These are phyloP conservation scores for Chamaecyparis obtusa DNA, from an alignment of 75 land plant species.

Conservation along the genomic window DNA sequence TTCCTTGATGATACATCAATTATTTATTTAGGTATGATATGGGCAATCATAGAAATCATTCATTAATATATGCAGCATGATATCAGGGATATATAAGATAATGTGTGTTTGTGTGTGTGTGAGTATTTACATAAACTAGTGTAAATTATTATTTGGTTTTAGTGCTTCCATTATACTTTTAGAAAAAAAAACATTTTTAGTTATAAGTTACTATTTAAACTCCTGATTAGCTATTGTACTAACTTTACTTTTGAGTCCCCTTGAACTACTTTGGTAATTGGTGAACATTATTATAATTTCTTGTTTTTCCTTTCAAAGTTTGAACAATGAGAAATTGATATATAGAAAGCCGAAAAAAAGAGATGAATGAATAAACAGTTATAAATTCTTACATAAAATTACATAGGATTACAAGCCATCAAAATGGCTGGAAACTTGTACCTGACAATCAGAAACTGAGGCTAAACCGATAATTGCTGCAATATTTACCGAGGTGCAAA, in stretches of 20 bases:
- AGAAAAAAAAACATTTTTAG: neutral
- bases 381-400: neutral
- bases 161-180: neutral
- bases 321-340: neutral
- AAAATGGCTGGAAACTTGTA: neutral
- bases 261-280: neutral
- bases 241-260: neutral
- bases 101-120: no score
- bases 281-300: neutral
- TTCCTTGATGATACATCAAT: neutral
- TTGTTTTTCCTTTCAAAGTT: neutral
- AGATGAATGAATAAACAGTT: neutral
- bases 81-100: no score
- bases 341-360: neutral
- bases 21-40: neutral
- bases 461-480: neutral
- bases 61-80: no score
- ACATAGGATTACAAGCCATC: constrained; percentile 1
- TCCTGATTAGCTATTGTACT: neutral
- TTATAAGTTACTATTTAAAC: neutral
- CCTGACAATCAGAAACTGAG: neutral
- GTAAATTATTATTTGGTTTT: neutral
- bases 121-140: neutral
- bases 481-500: neutral
- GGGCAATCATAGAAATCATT: neutral